These are phyloP conservation scores for Sisymbrium altissimum DNA, from an alignment of 345 rosid genomes.

Conservation along the genomic window DNA sequence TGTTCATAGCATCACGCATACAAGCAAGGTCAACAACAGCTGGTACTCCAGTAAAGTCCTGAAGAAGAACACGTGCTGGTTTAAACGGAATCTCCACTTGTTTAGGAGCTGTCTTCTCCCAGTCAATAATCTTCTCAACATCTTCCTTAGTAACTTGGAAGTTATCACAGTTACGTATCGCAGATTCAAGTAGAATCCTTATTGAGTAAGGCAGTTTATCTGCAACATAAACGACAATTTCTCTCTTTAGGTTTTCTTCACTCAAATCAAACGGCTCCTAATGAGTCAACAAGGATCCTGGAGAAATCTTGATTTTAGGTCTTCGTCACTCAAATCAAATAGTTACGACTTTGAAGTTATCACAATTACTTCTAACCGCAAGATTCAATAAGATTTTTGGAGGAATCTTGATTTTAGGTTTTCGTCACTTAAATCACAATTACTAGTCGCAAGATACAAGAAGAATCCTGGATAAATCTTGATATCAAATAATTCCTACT, in stretches of 20 bases:
- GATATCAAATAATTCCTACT: too few relatives aligned
- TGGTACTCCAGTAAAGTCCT: slow-evolving; percentile 99
- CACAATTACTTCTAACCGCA: too few relatives aligned
- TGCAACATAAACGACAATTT: slow-evolving; percentile 20
- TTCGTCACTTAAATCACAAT: too few relatives aligned
- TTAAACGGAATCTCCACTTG: slow-evolving; percentile 90
- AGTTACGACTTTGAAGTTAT: too few relatives aligned
- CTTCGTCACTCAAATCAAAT: too few relatives aligned
- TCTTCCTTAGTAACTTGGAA: slow-evolving; percentile 78
- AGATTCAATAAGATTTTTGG: too few relatives aligned
- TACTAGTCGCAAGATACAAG: too few relatives aligned
- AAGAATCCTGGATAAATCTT: too few relatives aligned
- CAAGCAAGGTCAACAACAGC: slow-evolving; percentile 97
- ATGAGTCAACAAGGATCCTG: too few relatives aligned
- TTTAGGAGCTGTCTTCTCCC: slow-evolving; percentile 72
- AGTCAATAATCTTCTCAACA: slow-evolving; percentile 79
- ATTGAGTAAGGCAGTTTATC: slow-evolving; percentile 74
- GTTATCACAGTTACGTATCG: slow-evolving; percentile 76
- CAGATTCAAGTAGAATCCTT: slow-evolving; percentile 81
- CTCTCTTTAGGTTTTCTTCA: slow-evolving; percentile 59
- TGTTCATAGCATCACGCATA: slow-evolving; percentile 99
- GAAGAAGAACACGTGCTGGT: slow-evolving; percentile 78
- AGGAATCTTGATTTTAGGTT: too few relatives aligned
- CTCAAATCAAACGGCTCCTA: too few relatives aligned
- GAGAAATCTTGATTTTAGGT: too few relatives aligned